Evolutionary conservation across 1,139 yeast species (phyloP), one percentile per base, ranked within the genome.

Genomic region (Suhomyces kunorum): DNA sequence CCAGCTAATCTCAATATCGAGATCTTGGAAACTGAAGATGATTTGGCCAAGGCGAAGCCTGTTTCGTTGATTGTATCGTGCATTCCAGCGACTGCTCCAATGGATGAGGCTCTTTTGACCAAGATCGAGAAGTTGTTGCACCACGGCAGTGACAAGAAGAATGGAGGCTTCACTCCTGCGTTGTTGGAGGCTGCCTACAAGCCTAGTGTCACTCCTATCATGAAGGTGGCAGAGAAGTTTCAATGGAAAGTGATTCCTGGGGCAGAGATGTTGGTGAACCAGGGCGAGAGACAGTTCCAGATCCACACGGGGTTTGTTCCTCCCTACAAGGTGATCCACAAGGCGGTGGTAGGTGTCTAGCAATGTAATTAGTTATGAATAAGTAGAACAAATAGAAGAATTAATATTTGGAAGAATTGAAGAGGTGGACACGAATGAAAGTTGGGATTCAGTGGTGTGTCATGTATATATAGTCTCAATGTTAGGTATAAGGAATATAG

Each of bases 131-230:
- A 62, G 13, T 56, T 80, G 24, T 70, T 87, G 49, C 47, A 63
- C 29, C 70, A 65, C 38, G 77, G 77, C 4, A 47, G 44, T 14
- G 51, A 59, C 26, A 44, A 41, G 25, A 52, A 54, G 27, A 44
- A 44, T 4, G 58, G 61, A 11, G 68, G 70, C 0, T 68, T 73
- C 43, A 59, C 62, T 4, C 83, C 87, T 17, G 70, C 80, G 5
- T 69, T 92, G 33, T 66, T 92, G 42, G 98, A 92, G 54, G 97
- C 97, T 27, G 95, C 97, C 16, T 92, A 92, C 69, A 88, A 87
- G 61, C 98, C 98, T 14, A 67, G 78, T 28, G 71, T 82, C 11
- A 90, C 98, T 0, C 94, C 95, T 7, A 70, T 90, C 40, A 89
- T 90, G 96, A 69, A 71, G 54, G 59, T 86, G 32, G 96, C 97